These are phyloP conservation scores for Cercospora citrullina DNA, from an alignment of 2,329 filamentous ascomycete genomes.

Conservation along the genomic window DNA sequence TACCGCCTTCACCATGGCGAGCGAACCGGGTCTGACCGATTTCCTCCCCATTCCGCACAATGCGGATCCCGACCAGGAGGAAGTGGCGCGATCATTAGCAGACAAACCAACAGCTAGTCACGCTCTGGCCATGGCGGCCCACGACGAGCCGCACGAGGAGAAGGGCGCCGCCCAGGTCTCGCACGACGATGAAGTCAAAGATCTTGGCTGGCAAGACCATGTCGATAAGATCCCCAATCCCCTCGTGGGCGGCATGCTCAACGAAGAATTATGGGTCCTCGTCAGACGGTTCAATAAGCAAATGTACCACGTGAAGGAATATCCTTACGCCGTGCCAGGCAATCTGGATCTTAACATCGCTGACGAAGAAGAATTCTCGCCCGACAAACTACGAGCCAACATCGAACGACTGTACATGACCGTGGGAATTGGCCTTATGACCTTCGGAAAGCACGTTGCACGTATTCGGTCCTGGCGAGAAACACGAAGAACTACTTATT, in stretches of 20 bases:
- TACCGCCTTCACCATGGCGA: slow-evolving; percentile 14
- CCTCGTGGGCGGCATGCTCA: slow-evolving; percentile 66
- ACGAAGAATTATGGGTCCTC: slow-evolving; percentile 73
- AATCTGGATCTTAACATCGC: slow-evolving; percentile 77
- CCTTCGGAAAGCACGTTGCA: slow-evolving; percentile 70
- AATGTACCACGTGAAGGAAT: slow-evolving; percentile 71
- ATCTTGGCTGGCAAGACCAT: slow-evolving; percentile 69
- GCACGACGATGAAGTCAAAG: slow-evolving; percentile 57
- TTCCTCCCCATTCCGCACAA: slow-evolving; percentile 40
- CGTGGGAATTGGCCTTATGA: slow-evolving; percentile 66
- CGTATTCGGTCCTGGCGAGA: slow-evolving; percentile 80
- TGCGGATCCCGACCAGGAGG: slow-evolving; percentile 36
- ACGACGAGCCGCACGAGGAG: slow-evolving; percentile 51
- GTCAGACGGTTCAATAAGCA: slow-evolving; percentile 75
- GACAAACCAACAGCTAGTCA: slow-evolving; percentile 51
- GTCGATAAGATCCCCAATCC: slow-evolving; percentile 58
- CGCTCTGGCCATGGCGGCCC: slow-evolving; percentile 48
- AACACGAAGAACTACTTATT: slow-evolving; percentile 64
- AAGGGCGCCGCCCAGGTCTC: slow-evolving; percentile 48
- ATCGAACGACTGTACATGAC: slow-evolving; percentile 82
- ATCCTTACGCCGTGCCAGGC: slow-evolving; percentile 60
- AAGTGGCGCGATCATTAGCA: slow-evolving; percentile 37
- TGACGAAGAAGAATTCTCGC: slow-evolving; percentile 80
- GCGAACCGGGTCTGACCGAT: slow-evolving; percentile 23
- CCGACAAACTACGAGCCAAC: slow-evolving; percentile 76